These are phyloP conservation scores for Aegilops speltoides DNA, from an alignment of 176 grass and related monocot genomes.

Conservation along the genomic window DNA sequence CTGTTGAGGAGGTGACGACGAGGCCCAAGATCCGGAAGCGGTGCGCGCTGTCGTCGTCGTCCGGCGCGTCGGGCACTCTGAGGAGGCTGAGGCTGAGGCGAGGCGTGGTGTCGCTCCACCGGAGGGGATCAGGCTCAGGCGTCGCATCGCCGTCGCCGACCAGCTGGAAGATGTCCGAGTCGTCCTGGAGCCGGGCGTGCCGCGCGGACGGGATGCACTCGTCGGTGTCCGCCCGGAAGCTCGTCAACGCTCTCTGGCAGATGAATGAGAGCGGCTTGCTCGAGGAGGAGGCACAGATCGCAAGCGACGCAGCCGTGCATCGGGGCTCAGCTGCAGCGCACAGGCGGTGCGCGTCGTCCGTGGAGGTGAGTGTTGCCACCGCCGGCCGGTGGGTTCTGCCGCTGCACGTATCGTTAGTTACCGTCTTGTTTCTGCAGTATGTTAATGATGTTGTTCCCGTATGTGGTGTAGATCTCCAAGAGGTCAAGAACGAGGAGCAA, in stretches of 20 bases:
- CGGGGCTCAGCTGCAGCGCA: slow-evolving; percentile 26
- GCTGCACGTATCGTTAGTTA: too few relatives aligned
- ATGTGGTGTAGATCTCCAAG: slow-evolving; percentile 18
- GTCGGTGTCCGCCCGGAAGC: slow-evolving; percentile 66
- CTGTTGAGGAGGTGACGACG: not conserved
- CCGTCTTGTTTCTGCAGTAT: not conserved
- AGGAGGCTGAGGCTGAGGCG: slow-evolving; percentile 47
- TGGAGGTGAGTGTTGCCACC: slow-evolving; percentile 29
- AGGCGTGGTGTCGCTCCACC: slow-evolving; percentile 29
- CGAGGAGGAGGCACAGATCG: not conserved
- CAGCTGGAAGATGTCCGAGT: slow-evolving; percentile 45
- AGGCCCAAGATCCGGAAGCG: slow-evolving; percentile 44
- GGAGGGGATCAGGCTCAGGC: slow-evolving; percentile 15
- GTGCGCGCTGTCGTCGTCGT: slow-evolving; percentile 56
- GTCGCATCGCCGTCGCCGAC: slow-evolving; percentile 14
- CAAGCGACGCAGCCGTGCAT: not conserved
- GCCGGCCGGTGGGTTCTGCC: not conserved
- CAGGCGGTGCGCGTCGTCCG: slow-evolving; percentile 34
- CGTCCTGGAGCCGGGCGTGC: slow-evolving; percentile 29
- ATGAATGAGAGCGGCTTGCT: slow-evolving; percentile 29
- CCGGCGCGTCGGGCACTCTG: slow-evolving; percentile 29
- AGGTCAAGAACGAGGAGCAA: slow-evolving; percentile 27
- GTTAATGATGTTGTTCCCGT: not conserved
- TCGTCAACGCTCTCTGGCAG: slow-evolving; percentile 67
- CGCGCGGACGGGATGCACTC: slow-evolving; percentile 17